Base-by-base conservation (phyloP, 1,139 yeast genomes). In the Taphrina flavorubra region DNA sequence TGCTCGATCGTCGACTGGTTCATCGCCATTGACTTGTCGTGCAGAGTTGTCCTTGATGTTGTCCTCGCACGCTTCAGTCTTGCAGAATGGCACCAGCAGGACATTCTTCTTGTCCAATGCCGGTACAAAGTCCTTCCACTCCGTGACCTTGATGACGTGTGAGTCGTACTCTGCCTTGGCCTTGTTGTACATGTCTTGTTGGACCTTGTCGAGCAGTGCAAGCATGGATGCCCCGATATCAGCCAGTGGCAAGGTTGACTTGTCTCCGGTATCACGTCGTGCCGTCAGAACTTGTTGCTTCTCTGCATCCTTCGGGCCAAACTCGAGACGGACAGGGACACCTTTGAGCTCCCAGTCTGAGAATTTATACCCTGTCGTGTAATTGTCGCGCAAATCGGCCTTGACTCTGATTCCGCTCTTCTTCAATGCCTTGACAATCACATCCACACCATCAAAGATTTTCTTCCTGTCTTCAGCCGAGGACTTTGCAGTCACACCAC, bases 331-430 rank as follows among this genome's bases (percentile, higher is more conserved):
- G 73, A 94, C 81, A 73, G 99, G 98, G 70, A 88, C 84, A 83
- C 99, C 99, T 83, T 90, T 65, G 78, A 95, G 86, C 82, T 95
- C 99, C 85, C 96, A 89, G 78, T 95, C 97, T 71, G 97, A 89
- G 81, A 92, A 95, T 81, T 94, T 95, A 98, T 98, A 95, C 73
- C 99, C 99, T 73, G 99, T 96, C 68, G 97, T 88, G 82, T 95
- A 94, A 81, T 88, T 90, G 74, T 89, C 96, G 80, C 97, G 87
- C 83, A 87, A 88, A 79, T 95, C 99, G 76, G 94, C 89, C 70
- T 84, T 81, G 56, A 85, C 92, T 79, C 97, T 88, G 70, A 94
- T 81, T 68, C 86, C 76, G 58, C 84, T 82, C 57, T 79, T 81
- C 69, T 77, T 76, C 76, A 92, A 84, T 74, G 83, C 82, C 55